Conservation (phyloP, 2,329 filamentous ascomycete species). For the Rugonectria rugulosa region DNA sequence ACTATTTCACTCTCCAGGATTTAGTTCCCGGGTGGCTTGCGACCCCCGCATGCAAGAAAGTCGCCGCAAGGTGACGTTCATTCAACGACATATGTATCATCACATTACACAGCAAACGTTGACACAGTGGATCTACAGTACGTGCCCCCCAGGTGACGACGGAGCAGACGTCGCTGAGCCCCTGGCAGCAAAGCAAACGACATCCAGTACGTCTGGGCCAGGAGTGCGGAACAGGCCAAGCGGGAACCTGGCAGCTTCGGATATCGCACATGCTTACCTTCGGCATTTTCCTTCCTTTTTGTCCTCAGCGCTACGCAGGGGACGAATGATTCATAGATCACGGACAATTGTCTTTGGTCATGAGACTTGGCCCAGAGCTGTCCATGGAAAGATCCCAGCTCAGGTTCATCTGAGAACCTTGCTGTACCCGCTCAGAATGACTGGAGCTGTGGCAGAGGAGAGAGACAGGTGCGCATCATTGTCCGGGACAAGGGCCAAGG, state of each 20-base stretch:
- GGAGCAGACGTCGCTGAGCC: no score
- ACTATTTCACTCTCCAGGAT: conserved; percentile 15
- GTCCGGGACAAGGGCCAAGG: conserved; percentile 11
- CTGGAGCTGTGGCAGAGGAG: conserved; percentile 5
- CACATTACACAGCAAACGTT: background rate
- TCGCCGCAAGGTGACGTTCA: background rate
- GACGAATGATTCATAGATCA: conserved; percentile 7
- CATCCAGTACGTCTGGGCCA: no score
- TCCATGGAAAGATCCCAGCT: conserved; percentile 2
- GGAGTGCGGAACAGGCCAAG: background rate
- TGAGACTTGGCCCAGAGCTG: conserved; percentile 1
- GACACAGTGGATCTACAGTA: no score
- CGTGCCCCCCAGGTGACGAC: background rate
- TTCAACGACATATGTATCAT: background rate
- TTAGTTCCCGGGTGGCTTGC: conserved; percentile 5
- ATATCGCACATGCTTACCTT: background rate
- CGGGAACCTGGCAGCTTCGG: background rate
- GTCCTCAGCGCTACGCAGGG: background rate
- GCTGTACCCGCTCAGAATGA: conserved; percentile 14
- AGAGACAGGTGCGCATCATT: background rate
- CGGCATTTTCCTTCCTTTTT: background rate
- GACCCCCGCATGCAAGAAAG: conserved; percentile 3
- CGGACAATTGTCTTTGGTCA: conserved; percentile 5
- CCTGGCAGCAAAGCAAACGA: no score
- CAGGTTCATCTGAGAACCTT: conserved; percentile 1